Evolutionary conservation across 2,329 filamentous ascomycete genomes (phyloP).

Genomic region (Colletotrichum australisinense): DNA sequence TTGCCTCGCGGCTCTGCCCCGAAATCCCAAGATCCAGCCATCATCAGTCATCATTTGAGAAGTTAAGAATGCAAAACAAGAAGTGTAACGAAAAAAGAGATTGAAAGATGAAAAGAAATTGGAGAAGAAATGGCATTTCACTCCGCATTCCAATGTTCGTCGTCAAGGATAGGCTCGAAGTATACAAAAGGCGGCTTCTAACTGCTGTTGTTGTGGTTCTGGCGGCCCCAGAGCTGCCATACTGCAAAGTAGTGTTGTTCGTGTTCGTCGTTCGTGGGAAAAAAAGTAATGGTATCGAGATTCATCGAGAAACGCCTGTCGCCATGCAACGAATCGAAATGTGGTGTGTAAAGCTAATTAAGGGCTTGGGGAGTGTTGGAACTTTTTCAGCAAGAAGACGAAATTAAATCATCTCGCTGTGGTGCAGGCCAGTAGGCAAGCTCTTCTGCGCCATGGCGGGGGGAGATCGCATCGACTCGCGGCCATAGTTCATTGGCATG

Average conservation of each 20-base stretch:
- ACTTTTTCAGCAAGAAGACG: background rate
- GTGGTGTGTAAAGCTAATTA: slow-evolving; percentile 34
- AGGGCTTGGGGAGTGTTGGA: background rate
- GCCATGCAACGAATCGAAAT: slow-evolving; percentile 50
- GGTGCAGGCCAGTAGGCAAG: slow-evolving; percentile 62
- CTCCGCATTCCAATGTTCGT: slow-evolving; percentile 31
- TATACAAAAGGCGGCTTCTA: slow-evolving; percentile 31
- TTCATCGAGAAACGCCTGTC: slow-evolving; percentile 48
- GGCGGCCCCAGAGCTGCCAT: background rate
- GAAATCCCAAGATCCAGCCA: slow-evolving; percentile 18
- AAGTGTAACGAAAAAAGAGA: background rate
- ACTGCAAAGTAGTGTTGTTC: slow-evolving; percentile 4
- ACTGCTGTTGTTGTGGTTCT: slow-evolving; percentile 8
- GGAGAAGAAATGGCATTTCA: background rate
- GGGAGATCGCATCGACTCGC: slow-evolving; percentile 47
- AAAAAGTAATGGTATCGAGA: slow-evolving; percentile 37
- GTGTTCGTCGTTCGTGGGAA: background rate
- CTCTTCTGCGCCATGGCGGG: slow-evolving; percentile 44
- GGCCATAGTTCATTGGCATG: slow-evolving; percentile 53
- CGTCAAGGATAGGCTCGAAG: slow-evolving; percentile 36
- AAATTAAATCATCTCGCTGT: slow-evolving; percentile 66
- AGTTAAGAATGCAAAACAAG: slow-evolving; percentile 14
- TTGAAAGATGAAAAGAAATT: background rate
- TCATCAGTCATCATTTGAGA: slow-evolving; percentile 33
- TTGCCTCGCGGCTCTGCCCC: slow-evolving; percentile 19